These are phyloP conservation scores for Dicorynia guianensis DNA, from an alignment of 306 rosid species.

Conservation along the genomic window DNA sequence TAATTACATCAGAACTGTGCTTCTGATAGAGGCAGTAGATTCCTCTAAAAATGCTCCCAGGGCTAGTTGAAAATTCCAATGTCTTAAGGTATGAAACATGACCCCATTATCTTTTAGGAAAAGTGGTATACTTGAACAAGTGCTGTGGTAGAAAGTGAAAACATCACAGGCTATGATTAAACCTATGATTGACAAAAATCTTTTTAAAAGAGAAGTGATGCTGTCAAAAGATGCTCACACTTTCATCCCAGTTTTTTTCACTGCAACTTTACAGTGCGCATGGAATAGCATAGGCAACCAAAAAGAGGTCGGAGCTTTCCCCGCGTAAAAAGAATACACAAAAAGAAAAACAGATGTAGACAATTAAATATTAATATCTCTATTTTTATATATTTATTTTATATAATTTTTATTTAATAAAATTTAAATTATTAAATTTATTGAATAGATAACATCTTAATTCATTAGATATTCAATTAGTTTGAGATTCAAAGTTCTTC, in stretches of 20 bases:
- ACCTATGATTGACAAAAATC: conserved; percentile 64
- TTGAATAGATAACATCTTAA: no score
- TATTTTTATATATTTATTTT: no score
- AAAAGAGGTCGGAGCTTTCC: conserved; percentile 72
- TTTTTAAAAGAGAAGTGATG: conserved; percentile 50
- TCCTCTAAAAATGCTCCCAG: conserved; percentile 44
- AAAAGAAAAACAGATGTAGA: neutral
- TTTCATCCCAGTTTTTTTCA: conserved; percentile 42
- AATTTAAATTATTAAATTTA: no score
- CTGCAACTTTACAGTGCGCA: conserved; percentile 90
- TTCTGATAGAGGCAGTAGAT: conserved; percentile 47
- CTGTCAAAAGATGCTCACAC: conserved; percentile 54
- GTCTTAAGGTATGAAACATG: neutral
- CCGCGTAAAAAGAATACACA: conserved; percentile 55
- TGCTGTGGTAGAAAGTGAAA: conserved; percentile 50
- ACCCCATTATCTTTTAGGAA: neutral
- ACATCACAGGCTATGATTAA: conserved; percentile 63
- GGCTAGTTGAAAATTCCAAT: neutral
- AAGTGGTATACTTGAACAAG: neutral
- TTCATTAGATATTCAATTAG: conserved; percentile 33
- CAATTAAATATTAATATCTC: neutral
- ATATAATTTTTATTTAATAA: no score
- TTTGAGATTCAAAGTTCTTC: conserved; percentile 50
- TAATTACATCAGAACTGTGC: conserved; percentile 34
- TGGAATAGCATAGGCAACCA: conserved; percentile 69